Conservation (phyloP, 768 basidiomycete genomes). For the Gymnopilus dilepis region DNA sequence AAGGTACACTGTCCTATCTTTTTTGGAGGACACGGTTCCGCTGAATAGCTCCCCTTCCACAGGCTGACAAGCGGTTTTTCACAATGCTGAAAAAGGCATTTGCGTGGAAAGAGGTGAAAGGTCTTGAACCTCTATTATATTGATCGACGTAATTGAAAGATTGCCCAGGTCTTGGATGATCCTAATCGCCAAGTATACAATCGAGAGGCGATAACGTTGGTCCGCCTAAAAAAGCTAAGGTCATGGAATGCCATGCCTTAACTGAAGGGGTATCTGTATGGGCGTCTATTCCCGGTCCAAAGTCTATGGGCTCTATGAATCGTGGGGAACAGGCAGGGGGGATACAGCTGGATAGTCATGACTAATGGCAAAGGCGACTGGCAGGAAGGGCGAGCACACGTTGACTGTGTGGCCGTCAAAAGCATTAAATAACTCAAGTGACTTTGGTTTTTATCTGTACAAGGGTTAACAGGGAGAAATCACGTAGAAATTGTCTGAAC, state of each 20-base stretch:
- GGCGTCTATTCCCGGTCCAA: no score
- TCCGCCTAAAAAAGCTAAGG: slow-evolving; percentile 48
- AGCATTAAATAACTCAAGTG: no score
- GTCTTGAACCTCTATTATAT: background rate
- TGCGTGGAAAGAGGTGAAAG: slow-evolving; percentile 64
- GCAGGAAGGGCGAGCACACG: background rate
- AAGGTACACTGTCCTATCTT: slow-evolving; percentile 54
- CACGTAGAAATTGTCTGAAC: slow-evolving; percentile 26
- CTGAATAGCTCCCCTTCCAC: background rate
- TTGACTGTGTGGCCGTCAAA: no score
- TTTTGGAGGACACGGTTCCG: background rate
- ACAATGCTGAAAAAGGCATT: slow-evolving; percentile 78
- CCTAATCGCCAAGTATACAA: slow-evolving; percentile 60
- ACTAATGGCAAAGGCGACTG: background rate
- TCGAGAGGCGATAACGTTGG: slow-evolving; percentile 69
- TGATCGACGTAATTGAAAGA: background rate
- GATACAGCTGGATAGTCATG: background rate
- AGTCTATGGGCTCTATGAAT: no score
- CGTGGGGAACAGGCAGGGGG: background rate
- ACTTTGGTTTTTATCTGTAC: slow-evolving; percentile 35
- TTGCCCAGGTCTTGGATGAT: slow-evolving; percentile 63
- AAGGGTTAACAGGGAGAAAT: background rate
- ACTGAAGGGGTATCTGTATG: no score
- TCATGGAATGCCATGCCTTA: slow-evolving; percentile 1
- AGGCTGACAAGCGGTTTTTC: slow-evolving; percentile 94